phyloP scores from a whole-genome alignment of 192 early-diverging fungal genomes.

The Martensiomyces pterosporus region DNA sequence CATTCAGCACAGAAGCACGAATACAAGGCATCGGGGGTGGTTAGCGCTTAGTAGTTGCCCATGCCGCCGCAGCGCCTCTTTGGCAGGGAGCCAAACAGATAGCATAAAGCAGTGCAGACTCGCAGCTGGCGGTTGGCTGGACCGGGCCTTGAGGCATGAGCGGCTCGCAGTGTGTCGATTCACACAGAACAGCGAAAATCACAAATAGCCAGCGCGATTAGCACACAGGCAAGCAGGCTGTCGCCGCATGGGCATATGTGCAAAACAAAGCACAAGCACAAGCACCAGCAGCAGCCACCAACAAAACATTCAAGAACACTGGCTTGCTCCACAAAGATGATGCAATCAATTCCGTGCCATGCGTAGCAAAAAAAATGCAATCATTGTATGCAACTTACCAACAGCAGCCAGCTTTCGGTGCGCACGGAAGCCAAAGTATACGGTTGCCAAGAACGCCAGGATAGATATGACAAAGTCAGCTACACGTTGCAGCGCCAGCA shows the following conservation, averaged over 20 bases:
- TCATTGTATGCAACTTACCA: constrained; percentile 27
- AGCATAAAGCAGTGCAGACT: too few species aligned
- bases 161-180: too few species aligned
- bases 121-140: too few species aligned
- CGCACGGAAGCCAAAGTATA: constrained; percentile 41
- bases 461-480: constrained; percentile 50
- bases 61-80: too few species aligned
- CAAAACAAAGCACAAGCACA: not conserved
- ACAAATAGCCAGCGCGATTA: too few species aligned
- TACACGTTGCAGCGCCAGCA: constrained; percentile 5
- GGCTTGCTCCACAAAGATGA: not conserved
- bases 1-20: not conserved
- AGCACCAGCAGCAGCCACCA: not conserved
- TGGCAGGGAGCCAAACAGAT: too few species aligned
- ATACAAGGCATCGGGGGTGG: too few species aligned
- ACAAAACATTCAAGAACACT: not conserved
- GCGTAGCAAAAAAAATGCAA: not conserved
- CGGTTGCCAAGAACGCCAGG: constrained; percentile 36
- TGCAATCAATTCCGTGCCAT: not conserved
- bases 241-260: not conserved
- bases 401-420: constrained; percentile 50
- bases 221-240: too few species aligned
- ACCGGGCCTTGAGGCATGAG: too few species aligned
- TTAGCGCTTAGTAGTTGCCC: too few species aligned
- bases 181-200: too few species aligned